phyloP scores from a whole-genome alignment of 176 grass and related monocot genomes.

The Oryza nivara region DNA sequence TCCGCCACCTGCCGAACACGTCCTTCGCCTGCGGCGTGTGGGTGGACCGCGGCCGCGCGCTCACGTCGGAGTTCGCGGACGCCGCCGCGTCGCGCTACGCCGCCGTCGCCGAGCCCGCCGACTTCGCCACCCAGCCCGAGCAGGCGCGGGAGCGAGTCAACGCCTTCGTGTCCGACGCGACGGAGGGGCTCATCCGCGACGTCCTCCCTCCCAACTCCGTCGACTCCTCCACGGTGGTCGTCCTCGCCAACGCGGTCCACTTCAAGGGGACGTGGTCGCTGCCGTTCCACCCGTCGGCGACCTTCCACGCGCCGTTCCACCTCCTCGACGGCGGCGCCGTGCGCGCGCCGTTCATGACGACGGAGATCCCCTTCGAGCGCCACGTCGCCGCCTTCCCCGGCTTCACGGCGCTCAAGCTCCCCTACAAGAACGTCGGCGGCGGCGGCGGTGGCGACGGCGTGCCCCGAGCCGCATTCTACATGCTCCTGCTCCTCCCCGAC shows the following conservation, averaged over 20 bases:
- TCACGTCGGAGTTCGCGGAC: not conserved
- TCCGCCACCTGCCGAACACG: not conserved
- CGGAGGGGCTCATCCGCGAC: not conserved
- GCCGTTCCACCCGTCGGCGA: not conserved
- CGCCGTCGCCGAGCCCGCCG: constrained; percentile 12
- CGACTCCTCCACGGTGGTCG: not conserved
- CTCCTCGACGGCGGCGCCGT: not conserved
- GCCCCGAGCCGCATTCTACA: constrained; percentile 5
- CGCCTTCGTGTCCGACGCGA: not conserved
- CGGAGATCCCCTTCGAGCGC: not conserved
- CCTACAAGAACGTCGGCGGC: not conserved
- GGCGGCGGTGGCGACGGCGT: too few species aligned
- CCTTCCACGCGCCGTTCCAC: not conserved
- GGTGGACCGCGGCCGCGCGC: not conserved
- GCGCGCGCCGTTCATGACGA: not conserved
- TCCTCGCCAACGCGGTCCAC: constrained; percentile 39
- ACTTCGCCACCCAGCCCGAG: not conserved
- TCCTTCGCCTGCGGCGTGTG: not conserved
- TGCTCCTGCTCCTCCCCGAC: constrained; percentile 27
- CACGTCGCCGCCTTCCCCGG: not conserved
- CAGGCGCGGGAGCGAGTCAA: not conserved
- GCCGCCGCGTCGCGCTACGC: not conserved
- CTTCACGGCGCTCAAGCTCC: not conserved
- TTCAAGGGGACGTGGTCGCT: constrained; percentile 23
- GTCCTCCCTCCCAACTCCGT: constrained; percentile 24